Percentiles rank a stretch among this genome's conserved stretches.
Evolutionary conservation across 306 rosid species (phyloP).

Genomic region (Prunus fruticosa): DNA sequence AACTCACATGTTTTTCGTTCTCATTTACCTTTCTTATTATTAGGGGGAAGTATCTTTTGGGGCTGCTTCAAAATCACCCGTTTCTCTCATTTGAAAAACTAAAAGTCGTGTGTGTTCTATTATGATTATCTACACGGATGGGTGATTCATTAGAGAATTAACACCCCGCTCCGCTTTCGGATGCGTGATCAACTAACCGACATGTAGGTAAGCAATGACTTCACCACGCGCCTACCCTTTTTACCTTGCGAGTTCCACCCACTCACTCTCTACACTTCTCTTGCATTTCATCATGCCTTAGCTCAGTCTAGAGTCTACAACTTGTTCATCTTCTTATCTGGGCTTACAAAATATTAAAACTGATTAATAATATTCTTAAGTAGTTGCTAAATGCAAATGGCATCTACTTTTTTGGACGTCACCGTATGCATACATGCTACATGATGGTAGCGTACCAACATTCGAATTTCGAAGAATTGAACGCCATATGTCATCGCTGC

Average conservation of each 20-base stretch:
- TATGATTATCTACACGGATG: not conserved
- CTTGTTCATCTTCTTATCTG: not conserved
- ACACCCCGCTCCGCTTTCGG: not conserved
- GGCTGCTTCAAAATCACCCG: not conserved
- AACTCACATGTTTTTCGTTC: constrained; percentile 19
- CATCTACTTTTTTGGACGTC: not conserved
- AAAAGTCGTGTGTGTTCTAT: not conserved
- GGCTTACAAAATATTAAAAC: not conserved
- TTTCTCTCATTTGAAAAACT: not conserved
- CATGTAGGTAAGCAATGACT: constrained; percentile 38
- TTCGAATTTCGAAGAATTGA: not conserved
- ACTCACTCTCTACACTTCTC: not conserved
- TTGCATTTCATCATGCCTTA: not conserved
- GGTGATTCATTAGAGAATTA: not conserved
- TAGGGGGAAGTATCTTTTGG: not conserved
- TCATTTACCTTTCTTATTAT: too few species aligned
- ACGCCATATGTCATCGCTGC: not conserved
- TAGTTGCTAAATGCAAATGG: not conserved
- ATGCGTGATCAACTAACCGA: not conserved
- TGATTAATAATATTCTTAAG: not conserved
- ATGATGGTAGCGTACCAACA: not conserved
- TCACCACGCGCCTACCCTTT: not conserved
- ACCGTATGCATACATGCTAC: not conserved
- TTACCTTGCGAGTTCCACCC: not conserved
- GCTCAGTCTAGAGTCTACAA: not conserved